Base-by-base conservation (phyloP, 805 yeast genomes). In the Metschnikowia amazonensis region DNA sequence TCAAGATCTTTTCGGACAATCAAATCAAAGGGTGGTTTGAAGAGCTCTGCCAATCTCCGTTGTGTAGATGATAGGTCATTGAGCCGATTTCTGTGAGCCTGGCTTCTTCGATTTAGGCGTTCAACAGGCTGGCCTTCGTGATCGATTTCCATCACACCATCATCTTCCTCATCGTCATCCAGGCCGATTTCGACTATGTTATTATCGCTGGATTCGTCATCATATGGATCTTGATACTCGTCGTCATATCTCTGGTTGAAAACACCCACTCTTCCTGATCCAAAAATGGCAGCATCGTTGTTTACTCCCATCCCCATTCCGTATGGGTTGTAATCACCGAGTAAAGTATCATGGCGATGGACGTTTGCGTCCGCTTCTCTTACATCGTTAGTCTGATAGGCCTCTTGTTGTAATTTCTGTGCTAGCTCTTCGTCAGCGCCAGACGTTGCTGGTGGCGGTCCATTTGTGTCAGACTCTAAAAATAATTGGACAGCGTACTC, bases 21-120 rank as follows among this genome's bases (percentile, higher is more conserved):
- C 28, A 94, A 68, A 55, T 92, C 97, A 69, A 88, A 92, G 0
- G 99, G 99, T 0, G 99, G 98, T 50, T 92, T 75, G 65, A 92
- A 94, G 24, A 94, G 70, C 50, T 76, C 76, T 4, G 96, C 97
- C 39, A 94, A 69, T 42, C 95, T 72, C 52, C 81, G 74, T 64
- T 79, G 89, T 41, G 74, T 80, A 16, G 80, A 50, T 69, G 69
- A 48, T 42, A 80, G 64, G 40, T 71, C 73, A 74, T 45, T 59
- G 43, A 49, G 29, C 14, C 55, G 44, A 27, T 36, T 42, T 11
- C 44, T 31, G 13, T 47, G 49, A 10, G 46, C 43, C 11, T 46
- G 45, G 30, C 44, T 31, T 30, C 51, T 44, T 7, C 56, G 42
- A 28, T 41, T 45, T 9, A 45, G 40, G 17, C 53, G 44, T n/a